phyloP scores from a whole-genome alignment of 345 rosid genomes.

The Erysimum cheiranthoides region DNA sequence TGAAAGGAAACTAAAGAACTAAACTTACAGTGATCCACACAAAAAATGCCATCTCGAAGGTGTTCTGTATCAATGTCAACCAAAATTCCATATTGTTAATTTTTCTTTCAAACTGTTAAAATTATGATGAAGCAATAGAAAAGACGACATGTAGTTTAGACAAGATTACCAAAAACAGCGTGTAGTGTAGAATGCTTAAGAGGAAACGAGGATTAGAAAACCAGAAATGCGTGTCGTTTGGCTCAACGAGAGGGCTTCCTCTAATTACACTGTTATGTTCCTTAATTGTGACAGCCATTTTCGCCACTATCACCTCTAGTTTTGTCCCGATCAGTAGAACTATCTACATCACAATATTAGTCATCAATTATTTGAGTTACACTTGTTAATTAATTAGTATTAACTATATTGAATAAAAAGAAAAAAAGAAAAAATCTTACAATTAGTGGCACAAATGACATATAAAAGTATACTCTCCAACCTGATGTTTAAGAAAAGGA shows the following conservation, averaged over 20 bases:
- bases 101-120: background rate
- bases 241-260: constrained; percentile 60
- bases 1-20: background rate
- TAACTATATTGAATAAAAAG: background rate
- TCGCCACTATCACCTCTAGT: constrained; percentile 58
- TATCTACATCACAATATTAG: constrained; percentile 41
- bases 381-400: background rate
- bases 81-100: background rate
- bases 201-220: constrained; percentile 53
- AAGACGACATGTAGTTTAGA: background rate
- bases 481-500: constrained; percentile 50
- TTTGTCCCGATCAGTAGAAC: constrained; percentile 62
- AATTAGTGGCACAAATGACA: constrained; percentile 73
- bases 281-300: constrained; percentile 57
- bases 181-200: constrained; percentile 56
- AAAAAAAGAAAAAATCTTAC: too few species aligned
- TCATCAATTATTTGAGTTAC: background rate
- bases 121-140: background rate
- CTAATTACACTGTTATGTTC: constrained; percentile 46
- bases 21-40: constrained; percentile 70
- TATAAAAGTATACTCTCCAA: constrained; percentile 66
- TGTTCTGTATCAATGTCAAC: constrained; percentile 57
- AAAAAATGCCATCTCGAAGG: constrained; percentile 77
- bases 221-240: constrained; percentile 66
- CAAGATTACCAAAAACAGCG: constrained; percentile 53